These are phyloP conservation scores for Fusarium annulatum DNA, from an alignment of 2,329 filamentous ascomycete species.

Conservation along the genomic window DNA sequence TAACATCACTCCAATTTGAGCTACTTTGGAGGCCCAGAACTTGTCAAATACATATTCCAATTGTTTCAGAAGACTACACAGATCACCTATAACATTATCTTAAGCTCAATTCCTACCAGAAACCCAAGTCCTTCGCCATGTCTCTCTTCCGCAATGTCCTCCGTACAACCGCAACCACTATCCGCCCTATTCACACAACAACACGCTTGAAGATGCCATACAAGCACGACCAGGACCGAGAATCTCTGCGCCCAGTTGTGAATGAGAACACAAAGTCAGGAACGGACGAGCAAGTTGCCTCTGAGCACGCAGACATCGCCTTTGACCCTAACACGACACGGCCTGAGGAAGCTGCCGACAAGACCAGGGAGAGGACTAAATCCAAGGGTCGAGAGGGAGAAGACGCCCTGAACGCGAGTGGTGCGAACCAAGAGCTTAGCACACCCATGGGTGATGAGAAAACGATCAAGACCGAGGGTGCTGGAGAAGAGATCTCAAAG, in stretches of 20 bases:
- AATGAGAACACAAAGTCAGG: conserved; percentile 77
- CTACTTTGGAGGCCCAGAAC: neutral
- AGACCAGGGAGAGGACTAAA: conserved; percentile 58
- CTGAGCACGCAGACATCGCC: conserved; percentile 67
- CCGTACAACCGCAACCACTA: conserved; percentile 27
- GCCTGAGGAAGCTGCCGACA: conserved; percentile 70
- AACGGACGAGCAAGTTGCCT: conserved; percentile 69
- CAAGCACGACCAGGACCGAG: conserved; percentile 67
- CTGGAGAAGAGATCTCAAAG: conserved; percentile 50
- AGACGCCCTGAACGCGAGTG: conserved; percentile 55
- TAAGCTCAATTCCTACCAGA: neutral
- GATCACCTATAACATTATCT: neutral
- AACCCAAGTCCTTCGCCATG: conserved; percentile 19
- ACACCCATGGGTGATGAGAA: conserved; percentile 53
- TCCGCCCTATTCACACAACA: conserved; percentile 50
- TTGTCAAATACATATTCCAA: conserved; percentile 11
- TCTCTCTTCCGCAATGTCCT: conserved; percentile 36
- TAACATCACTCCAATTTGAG: neutral
- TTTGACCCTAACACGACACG: conserved; percentile 76
- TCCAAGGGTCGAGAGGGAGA: conserved; percentile 39
- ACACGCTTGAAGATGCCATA: conserved; percentile 50
- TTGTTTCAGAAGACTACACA: neutral
- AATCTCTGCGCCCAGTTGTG: conserved; percentile 71
- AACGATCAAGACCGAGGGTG: conserved; percentile 47
- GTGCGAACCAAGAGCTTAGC: conserved; percentile 58